Conservation (phyloP, 1,284 basidiomycete species). For the Fomitiporia mediterranea region DNA sequence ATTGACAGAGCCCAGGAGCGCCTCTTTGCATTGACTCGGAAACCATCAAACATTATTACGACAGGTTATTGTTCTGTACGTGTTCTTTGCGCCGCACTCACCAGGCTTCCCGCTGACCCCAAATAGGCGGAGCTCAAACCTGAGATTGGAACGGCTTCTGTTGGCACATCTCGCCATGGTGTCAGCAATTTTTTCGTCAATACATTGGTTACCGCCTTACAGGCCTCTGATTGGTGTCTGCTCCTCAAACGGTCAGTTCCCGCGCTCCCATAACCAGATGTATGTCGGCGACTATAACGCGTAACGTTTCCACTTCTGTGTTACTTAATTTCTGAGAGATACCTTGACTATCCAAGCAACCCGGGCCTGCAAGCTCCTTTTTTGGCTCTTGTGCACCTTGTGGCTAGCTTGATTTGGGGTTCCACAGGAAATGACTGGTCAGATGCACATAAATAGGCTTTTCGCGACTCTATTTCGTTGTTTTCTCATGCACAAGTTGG, state of each 20-base stretch:
- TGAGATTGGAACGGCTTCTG: slow-evolving; percentile 26
- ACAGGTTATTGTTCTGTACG: slow-evolving; percentile 59
- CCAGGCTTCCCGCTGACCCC: neutral
- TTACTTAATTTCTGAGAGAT: too few species aligned
- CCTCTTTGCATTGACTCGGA: slow-evolving; percentile 40
- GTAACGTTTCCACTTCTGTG: too few species aligned
- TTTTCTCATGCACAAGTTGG: too few species aligned
- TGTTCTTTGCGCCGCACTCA: slow-evolving; percentile 3
- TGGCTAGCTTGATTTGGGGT: too few species aligned
- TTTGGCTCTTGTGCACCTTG: too few species aligned
- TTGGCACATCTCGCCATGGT: slow-evolving; percentile 29
- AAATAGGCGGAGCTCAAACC: slow-evolving; percentile 21
- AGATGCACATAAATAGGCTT: too few species aligned
- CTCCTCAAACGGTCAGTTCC: slow-evolving; percentile 64
- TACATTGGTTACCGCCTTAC: slow-evolving; percentile 65
- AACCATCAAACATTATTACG: slow-evolving; percentile 54
- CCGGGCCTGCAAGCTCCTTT: too few species aligned
- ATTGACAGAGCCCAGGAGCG: slow-evolving; percentile 54
- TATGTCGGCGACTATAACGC: too few species aligned
- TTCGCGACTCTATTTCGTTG: too few species aligned
- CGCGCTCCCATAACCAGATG: too few species aligned
- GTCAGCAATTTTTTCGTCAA: slow-evolving; percentile 67
- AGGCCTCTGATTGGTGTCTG: slow-evolving; percentile 60
- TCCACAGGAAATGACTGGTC: too few species aligned
- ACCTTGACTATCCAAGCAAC: too few species aligned